These are phyloP conservation scores for Blastobotrys americana DNA, from an alignment of 805 yeast genomes.

Conservation along the genomic window DNA sequence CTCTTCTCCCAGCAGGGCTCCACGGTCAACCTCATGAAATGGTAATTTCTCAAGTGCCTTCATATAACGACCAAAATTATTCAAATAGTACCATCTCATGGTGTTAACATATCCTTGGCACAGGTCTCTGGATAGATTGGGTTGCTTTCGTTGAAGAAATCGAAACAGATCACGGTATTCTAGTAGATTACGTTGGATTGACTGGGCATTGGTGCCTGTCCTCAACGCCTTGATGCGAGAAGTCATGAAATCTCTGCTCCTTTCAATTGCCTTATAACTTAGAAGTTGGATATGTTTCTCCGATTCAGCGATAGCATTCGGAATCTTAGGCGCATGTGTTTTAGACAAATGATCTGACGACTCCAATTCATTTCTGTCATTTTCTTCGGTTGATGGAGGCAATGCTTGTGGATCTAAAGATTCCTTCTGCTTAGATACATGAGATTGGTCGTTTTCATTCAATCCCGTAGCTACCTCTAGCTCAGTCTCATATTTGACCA, in stretches of 20 bases:
- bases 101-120: slow-evolving; percentile 77
- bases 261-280: slow-evolving; percentile 58
- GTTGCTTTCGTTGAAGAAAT: slow-evolving; percentile 50
- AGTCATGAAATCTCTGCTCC: slow-evolving; percentile 65
- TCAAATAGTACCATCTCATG: slow-evolving; percentile 87
- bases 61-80: slow-evolving; percentile 69
- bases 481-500: slow-evolving; percentile 19
- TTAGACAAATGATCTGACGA: background rate
- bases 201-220: slow-evolving; percentile 61
- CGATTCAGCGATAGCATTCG: background rate
- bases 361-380: background rate
- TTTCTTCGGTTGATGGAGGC: slow-evolving; percentile 5
- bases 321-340: background rate
- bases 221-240: slow-evolving; percentile 61
- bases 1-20: slow-evolving; percentile 44
- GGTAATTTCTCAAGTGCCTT: slow-evolving; percentile 62
- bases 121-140: slow-evolving; percentile 62
- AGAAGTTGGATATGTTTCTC: slow-evolving; percentile 41
- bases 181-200: slow-evolving; percentile 59
- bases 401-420: slow-evolving; percentile 10
- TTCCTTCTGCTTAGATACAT: background rate
- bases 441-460: background rate
- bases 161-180: slow-evolving; percentile 53
- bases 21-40: slow-evolving; percentile 47
- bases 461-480: slow-evolving; percentile 8